Base-by-base conservation (phyloP, 2,329 filamentous ascomycete species). In the Pseudocercospora vitis region DNA sequence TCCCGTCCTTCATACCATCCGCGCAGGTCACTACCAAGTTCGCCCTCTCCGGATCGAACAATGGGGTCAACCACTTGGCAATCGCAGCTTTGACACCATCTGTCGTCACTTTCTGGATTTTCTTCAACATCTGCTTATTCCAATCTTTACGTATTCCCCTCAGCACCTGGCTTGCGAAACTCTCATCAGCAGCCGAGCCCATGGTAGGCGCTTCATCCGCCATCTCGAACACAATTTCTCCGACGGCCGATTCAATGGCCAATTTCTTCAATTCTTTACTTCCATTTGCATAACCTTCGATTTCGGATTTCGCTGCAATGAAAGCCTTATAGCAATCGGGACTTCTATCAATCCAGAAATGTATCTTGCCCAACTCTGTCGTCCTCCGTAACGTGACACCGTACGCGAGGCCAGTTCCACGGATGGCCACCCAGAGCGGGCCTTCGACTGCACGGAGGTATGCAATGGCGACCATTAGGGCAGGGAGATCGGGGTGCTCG, bases 391-490 rank as follows among this genome's bases (percentile, higher is more conserved):
- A 95, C 64, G 81, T 84, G 0, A 88, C 86, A 49, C 91, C 91
- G 68, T 99, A 99, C 0, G 94, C 94, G 48, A 97, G 84, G 39
- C 94, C 94, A 37, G 89, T 94, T 52, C 94, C 94, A 42, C 94
- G 89, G 45, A 97, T 88, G 0, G 90, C 89, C 59, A 87, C 87
- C 92, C 94, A 97, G 26, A 99, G 82, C 0, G 94, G 94, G 0
- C 94, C 94, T 72, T 99, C 94, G 14, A 95, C 88, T 0, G 91
- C 86, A 68, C 96, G 91, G 56, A 99, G 86, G 68, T 96, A 97
- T 16, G 91, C 85, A 46, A 91, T 83, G 0, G 92, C 91, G 6
- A 99, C 91, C 70, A 95, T 83, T 48, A 96, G 80, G 2, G 91
- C 86, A 0, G 94, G 91, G 1, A 97, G 78, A 12, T 83, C 81